Evolutionary conservation across 495 filamentous ascomycete species (phyloP), one percentile per base, ranked within the genome.

Genomic region (Melanomma pulvis-pyrius): DNA sequence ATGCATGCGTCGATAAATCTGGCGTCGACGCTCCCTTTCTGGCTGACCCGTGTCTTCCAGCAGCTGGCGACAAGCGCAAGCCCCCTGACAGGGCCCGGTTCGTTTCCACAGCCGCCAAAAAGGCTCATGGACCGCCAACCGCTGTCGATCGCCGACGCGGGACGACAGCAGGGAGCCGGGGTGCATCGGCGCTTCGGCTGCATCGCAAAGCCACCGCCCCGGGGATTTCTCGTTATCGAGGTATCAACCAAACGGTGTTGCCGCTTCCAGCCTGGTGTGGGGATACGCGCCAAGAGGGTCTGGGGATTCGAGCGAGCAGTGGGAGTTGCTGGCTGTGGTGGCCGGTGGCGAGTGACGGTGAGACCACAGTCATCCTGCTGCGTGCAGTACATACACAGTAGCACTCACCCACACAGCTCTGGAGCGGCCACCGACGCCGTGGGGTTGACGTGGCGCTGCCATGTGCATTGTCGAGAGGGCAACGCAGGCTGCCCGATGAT

Each of bases 181-280:
- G 59, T 67, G 26, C 48, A 48, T 67, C 63, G 68, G 63, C 63
- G 63, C 68, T 47, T 67, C 68, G 64, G 63, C 64, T 67, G 59
- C 62, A 62, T 63, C 63, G 28, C 62, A 60, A n/a, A 63, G 68
- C 63, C 62, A 66, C 24, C 12, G 50, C 32, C 11, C 67, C 68
- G 68, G 68, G 68, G 68, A 70, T 63, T 68, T 68, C 59, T 63
- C 59, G 65, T 68, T 57, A 68, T 67, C 64, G 57, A 67, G 36
- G 13, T 63, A 68, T 68, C 65, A 59, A 68, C 9, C 8, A 44
- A 44, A 68, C 65, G 65, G 65, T 54, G 48, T 62, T 59, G 65
- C 65, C 65, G 52, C 65, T 62, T 51, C 13, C 46, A 41, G 59
- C 46, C 46, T 63, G 65, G 49, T 62, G 56, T 66, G 56, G 56